Conservation (phyloP, 75 land plant species). For the Adiantum capillusveneris region DNA sequence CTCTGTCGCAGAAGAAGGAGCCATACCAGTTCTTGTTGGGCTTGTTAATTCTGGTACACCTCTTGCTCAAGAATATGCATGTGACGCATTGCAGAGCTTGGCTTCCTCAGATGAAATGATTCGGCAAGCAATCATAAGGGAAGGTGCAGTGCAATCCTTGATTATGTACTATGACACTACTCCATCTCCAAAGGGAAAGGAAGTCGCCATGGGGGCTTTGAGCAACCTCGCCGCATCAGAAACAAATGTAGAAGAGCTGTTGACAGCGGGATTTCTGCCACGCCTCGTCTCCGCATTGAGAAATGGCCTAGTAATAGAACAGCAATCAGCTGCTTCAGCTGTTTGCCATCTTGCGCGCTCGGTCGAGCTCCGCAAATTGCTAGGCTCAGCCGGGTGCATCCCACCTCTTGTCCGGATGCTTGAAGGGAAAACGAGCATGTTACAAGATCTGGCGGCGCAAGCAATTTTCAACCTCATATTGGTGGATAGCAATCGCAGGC, state of each 20-base stretch:
- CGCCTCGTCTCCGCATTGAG: conserved; percentile 32
- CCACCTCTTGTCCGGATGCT: conserved; percentile 49
- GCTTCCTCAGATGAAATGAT: conserved; percentile 33
- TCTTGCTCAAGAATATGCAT: conserved; percentile 59
- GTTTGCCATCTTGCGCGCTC: conserved; percentile 34
- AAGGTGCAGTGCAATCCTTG: conserved; percentile 52
- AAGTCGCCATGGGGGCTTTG: conserved; percentile 49
- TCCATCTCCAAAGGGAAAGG: conserved; percentile 30
- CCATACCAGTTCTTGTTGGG: conserved; percentile 40
- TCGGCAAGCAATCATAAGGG: conserved; percentile 39
- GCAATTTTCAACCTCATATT: conserved; percentile 50
- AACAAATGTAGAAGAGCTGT: conserved; percentile 32
- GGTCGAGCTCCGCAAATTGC: conserved; percentile 33
- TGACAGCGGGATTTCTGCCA: conserved; percentile 44
- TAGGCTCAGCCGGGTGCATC: conserved; percentile 60
- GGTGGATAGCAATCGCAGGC: conserved; percentile 37
- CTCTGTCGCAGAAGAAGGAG: conserved; percentile 63
- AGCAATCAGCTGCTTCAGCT: conserved; percentile 56
- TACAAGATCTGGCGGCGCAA: conserved; percentile 57
- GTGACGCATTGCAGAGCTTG: conserved; percentile 65
- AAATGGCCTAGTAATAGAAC: conserved; percentile 26
- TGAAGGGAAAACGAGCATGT: conserved; percentile 60
- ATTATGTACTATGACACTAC: conserved; percentile 50
- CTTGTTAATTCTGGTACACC: conserved; percentile 56
- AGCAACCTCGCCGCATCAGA: conserved; percentile 32